These are phyloP conservation scores for Moricandia arvensis DNA, from an alignment of 345 rosid species.

Conservation along the genomic window DNA sequence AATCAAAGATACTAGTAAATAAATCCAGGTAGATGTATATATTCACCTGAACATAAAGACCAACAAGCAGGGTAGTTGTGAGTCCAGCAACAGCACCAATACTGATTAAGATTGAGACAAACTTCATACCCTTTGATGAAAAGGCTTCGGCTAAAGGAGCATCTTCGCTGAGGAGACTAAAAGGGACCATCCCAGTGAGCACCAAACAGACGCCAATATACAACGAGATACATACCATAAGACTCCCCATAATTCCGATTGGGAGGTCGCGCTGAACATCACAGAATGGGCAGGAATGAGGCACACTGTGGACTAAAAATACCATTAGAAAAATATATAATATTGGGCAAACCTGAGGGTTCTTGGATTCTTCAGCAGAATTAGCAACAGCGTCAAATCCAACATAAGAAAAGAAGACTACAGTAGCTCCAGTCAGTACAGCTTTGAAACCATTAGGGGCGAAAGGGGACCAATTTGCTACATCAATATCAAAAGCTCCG, in stretches of 20 bases:
- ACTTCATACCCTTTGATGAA: constrained; percentile 81
- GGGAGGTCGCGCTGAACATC: constrained; percentile 97
- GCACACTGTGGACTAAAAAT: no score
- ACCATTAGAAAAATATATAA: no score
- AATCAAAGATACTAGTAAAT: no score
- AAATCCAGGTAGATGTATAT: no score
- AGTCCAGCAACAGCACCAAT: constrained; percentile 97
- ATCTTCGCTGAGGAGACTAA: constrained; percentile 70
- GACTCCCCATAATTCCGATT: constrained; percentile 87
- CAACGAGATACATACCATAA: constrained; percentile 62
- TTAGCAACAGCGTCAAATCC: constrained; percentile 99
- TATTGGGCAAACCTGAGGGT: constrained; percentile 60
- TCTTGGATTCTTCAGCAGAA: constrained; percentile 92
- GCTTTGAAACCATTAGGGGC: constrained; percentile 80
- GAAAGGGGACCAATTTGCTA: constrained; percentile 89
- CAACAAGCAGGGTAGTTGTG: constrained; percentile 89
- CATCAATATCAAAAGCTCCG: constrained; percentile 86
- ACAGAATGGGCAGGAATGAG: no score
- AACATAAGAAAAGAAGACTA: constrained; percentile 93
- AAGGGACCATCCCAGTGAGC: constrained; percentile 96
- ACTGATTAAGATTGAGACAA: constrained; percentile 72
- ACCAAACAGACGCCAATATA: constrained; percentile 89
- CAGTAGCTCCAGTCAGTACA: constrained; percentile 84
- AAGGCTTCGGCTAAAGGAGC: constrained; percentile 92
- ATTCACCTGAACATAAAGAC: constrained; percentile 99